Evolutionary conservation across 768 basidiomycete species (phyloP), one percentile per base, ranked within the genome.

Genomic region (Agrocybe chaxingu): DNA sequence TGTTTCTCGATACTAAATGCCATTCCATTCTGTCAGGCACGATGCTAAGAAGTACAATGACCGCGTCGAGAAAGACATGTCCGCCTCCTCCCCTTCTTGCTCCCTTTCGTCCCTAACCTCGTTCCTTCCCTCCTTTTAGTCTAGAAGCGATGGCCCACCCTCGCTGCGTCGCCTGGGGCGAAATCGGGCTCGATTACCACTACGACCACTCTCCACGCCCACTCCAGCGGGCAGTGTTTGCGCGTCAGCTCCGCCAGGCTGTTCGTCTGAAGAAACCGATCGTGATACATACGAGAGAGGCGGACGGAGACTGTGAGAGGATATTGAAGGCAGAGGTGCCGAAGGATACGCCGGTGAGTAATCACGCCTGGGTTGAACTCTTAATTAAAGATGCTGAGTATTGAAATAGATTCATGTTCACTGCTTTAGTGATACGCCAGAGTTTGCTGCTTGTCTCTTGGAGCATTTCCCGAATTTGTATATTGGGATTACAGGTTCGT

Each of bases 141-240:
- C 52, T 89, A 45, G 81, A 84, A 60, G 89, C 89, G 2, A 88
- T 91, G 81, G 41, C 71, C 0, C 90, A 92, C 57, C 87, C 89
- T 1, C 81, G 85, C 8, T 92, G 89, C 59, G 89, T 93, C 6
- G 89, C 89, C 2, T 88, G 87, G 84, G 92, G 92, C 1, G 92
- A 95, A 60, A 92, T 92, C 48, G 90, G 92, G 0, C 76, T 91
- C 9, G 91, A 93, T 54, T 92, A 89, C 57, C 88, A 92, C 63
- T 90, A 92, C 65, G 81, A 89, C 66, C 76, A 82, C 54, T 88
- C 89, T 0, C 87, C 89, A 0, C 80, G 85, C 7, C 75, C 79
- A 0, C 58, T 84, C 1, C 92, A 94, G 59, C 82, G 76, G 47
- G 69, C 67, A 0, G 81, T 91, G 9, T 84, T 94, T 44, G 63